Evolutionary conservation across 2,329 filamentous ascomycete genomes (phyloP).

Genomic region (Huntiella omanensis): DNA sequence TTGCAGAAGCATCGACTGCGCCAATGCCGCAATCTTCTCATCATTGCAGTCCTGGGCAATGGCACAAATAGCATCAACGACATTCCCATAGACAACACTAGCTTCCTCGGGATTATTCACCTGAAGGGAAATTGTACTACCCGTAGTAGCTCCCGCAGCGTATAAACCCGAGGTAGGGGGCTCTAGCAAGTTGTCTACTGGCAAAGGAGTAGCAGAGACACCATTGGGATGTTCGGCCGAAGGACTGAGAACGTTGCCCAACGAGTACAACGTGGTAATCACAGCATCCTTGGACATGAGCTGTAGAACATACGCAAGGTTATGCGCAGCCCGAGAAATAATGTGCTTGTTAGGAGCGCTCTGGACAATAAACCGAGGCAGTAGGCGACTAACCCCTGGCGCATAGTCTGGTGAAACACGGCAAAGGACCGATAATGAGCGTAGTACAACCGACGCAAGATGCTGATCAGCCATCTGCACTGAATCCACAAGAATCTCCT

Average conservation of each 20-base stretch:
- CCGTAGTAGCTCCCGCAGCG: slow-evolving; percentile 37
- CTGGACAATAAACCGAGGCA: slow-evolving; percentile 79
- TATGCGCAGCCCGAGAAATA: slow-evolving; percentile 62
- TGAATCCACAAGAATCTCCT: slow-evolving; percentile 59
- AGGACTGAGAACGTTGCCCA: slow-evolving; percentile 87
- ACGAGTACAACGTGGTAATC: slow-evolving; percentile 85
- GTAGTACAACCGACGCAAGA: slow-evolving; percentile 61
- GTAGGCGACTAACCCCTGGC: slow-evolving; percentile 54
- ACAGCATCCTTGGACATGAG: slow-evolving; percentile 78
- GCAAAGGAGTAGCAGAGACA: slow-evolving; percentile 14
- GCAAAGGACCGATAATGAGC: slow-evolving; percentile 65
- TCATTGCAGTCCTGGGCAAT: slow-evolving; percentile 69
- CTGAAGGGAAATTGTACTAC: slow-evolving; percentile 63
- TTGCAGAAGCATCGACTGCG: slow-evolving; percentile 90
- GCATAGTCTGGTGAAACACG: slow-evolving; percentile 55
- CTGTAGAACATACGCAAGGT: slow-evolving; percentile 62
- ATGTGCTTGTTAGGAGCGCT: slow-evolving; percentile 50
- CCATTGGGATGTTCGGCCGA: slow-evolving; percentile 39
- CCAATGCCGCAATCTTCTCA: slow-evolving; percentile 80
- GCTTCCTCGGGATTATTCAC: slow-evolving; percentile 62
- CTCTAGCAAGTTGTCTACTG: slow-evolving; percentile 8
- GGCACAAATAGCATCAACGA: slow-evolving; percentile 90
- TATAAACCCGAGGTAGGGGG: slow-evolving; percentile 28
- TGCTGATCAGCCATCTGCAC: slow-evolving; percentile 65
- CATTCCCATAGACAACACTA: slow-evolving; percentile 58